phyloP scores from a whole-genome alignment of 768 basidiomycete species.

The Termitomyces sp. region DNA sequence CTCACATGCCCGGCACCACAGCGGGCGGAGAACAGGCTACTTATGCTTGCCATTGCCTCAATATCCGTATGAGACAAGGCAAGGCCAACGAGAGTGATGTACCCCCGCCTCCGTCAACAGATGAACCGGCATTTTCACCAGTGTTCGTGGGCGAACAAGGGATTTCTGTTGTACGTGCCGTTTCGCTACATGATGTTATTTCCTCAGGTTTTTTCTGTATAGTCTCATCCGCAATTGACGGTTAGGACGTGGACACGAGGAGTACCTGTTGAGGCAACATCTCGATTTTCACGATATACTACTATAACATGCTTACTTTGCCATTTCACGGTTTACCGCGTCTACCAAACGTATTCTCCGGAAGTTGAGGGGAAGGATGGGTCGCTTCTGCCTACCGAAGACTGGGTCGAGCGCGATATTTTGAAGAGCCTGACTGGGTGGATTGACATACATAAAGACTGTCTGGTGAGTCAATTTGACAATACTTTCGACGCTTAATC shows the following conservation, averaged over 20 bases:
- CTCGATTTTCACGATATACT: conserved; percentile 52
- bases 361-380: conserved; percentile 59
- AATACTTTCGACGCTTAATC: conserved; percentile 5
- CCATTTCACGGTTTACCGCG: conserved; percentile 60
- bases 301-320: conserved; percentile 69
- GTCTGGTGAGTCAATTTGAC: conserved; percentile 49
- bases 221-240: conserved; percentile 69
- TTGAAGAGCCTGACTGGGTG: conserved; percentile 65
- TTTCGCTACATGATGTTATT: conserved; percentile 2
- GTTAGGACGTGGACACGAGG: conserved; percentile 52
- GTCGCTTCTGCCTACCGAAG: conserved; percentile 61
- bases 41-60: conserved; percentile 68
- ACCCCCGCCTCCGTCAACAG: conserved; percentile 25
- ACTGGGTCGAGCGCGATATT: conserved; percentile 72
- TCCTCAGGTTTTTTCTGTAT: conserved; percentile 9
- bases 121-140: conserved; percentile 39
- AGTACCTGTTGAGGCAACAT: conserved; percentile 33
- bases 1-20: conserved; percentile 25
- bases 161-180: conserved; percentile 51
- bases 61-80: conserved; percentile 49
- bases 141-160: conserved; percentile 66
- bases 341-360: conserved; percentile 49
- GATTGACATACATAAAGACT: conserved; percentile 63
- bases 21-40: conserved; percentile 14
- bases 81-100: conserved; percentile 26